These are phyloP conservation scores for Xylaria arbuscula DNA, from an alignment of 2,329 filamentous ascomycete genomes.

Conservation along the genomic window DNA sequence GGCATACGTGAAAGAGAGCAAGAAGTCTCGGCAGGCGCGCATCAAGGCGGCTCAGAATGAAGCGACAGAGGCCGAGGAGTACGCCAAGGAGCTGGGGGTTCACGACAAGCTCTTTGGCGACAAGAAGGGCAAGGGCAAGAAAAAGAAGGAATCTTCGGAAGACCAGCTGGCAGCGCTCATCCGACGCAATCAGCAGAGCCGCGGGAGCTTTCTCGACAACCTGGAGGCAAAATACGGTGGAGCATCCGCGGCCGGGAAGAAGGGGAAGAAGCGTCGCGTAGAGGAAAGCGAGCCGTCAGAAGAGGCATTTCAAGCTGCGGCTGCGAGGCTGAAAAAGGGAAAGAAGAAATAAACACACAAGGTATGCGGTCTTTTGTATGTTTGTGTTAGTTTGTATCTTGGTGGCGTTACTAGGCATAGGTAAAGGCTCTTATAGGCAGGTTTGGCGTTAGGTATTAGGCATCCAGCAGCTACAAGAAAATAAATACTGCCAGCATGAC, in stretches of 20 bases:
- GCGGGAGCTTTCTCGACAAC: slow-evolving; percentile 74
- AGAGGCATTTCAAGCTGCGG: slow-evolving; percentile 69
- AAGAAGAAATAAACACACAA: slow-evolving; percentile 39
- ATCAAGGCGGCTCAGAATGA: slow-evolving; percentile 73
- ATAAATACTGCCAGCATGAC: background rate
- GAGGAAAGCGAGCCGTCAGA: slow-evolving; percentile 74
- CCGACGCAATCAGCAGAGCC: slow-evolving; percentile 73
- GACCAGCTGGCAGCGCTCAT: slow-evolving; percentile 78
- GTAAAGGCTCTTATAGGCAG: slow-evolving; percentile 16
- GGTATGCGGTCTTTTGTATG: background rate
- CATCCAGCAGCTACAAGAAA: background rate
- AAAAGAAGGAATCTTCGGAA: slow-evolving; percentile 59
- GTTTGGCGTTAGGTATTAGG: slow-evolving; percentile 11
- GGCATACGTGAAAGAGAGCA: slow-evolving; percentile 79
- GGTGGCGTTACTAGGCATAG: slow-evolving; percentile 20
- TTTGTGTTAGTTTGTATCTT: slow-evolving; percentile 21
- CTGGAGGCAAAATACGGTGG: slow-evolving; percentile 81
- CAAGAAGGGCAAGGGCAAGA: slow-evolving; percentile 56
- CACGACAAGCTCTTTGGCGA: slow-evolving; percentile 74
- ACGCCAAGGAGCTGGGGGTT: slow-evolving; percentile 79
- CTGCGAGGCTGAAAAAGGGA: slow-evolving; percentile 58
- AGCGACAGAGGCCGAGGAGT: slow-evolving; percentile 76
- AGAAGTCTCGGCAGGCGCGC: slow-evolving; percentile 69
- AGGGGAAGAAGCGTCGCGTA: slow-evolving; percentile 62
- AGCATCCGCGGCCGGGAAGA: slow-evolving; percentile 56